Base-by-base conservation (phyloP, 306 rosid genomes). In the Canavalia ensiformis region DNA sequence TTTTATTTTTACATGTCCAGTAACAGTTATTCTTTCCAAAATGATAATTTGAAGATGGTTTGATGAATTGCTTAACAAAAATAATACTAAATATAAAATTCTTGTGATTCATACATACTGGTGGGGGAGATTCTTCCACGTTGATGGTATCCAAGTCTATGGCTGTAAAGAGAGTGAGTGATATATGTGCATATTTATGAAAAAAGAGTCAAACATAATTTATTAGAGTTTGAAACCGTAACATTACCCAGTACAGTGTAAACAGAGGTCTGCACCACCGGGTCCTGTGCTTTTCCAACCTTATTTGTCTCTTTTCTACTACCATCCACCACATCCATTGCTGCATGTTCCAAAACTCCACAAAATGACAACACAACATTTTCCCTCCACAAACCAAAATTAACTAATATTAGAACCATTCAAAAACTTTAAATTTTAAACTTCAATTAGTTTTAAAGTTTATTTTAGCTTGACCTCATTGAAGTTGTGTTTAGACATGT, bases 341-440 rank as follows among this genome's bases (percentile, higher is more conserved):
- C 49, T 82, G 57, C 84, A 80, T 75, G 83, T 52, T 86, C 3
- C 35, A 86, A 83, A 83, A 63, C 65, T 8, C 7, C 42, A 58
- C 65, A 31, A 72, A 10, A 25, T 49, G 6, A 28, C 44, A 50
- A 58, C 0, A 44, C 44, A 52, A 66, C 55, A 39, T 41, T 66
- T 50, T 9, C 3, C 1, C 6, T 44, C 5, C 47, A 3, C 6
- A 4, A 5, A 44, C 6, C 47, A 4, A 6, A 44, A 44, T 44
- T 44, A 44, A 44, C 47, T 6, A 44, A 0, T 4, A 44, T 6
- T 44, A 44, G 3, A 44, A 13, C 52, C 9, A 47, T 47, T 2
- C n/a, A 45, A 9, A 45, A 18, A 18, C 25, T 18, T 18, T 18
- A 18, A 18, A 18, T 18, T 18, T 18, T 18, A 18, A 18, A 18